These are phyloP conservation scores for Aspergillus sp. DNA, from an alignment of 2,329 filamentous ascomycete species.

Conservation along the genomic window DNA sequence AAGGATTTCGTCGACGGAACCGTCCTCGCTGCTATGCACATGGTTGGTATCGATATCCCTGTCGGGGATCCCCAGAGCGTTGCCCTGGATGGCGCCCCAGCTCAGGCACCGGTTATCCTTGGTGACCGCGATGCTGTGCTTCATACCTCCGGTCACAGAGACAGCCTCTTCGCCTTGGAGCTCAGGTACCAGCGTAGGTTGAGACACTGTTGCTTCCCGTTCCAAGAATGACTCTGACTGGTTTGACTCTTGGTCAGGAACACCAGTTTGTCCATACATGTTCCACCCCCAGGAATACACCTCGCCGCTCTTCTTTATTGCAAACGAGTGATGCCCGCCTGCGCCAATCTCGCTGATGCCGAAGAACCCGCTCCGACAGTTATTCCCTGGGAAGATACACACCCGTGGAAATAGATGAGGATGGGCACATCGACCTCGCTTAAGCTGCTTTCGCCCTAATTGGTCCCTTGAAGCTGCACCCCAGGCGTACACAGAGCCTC, in stretches of 20 bases:
- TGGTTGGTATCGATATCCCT: slow-evolving; percentile 18
- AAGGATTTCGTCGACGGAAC: slow-evolving; percentile 16
- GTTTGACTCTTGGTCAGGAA: slow-evolving; percentile 59
- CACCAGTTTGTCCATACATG: slow-evolving; percentile 76
- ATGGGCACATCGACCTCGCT: slow-evolving; percentile 35
- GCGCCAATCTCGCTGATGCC: slow-evolving; percentile 50
- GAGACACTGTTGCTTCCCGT: slow-evolving; percentile 43
- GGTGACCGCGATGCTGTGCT: slow-evolving; percentile 27
- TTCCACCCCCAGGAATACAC: slow-evolving; percentile 77
- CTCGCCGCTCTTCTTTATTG: slow-evolving; percentile 45
- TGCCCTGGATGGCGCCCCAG: slow-evolving; percentile 28
- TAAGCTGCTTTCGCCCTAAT: slow-evolving; percentile 67
- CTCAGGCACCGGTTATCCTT: slow-evolving; percentile 22
- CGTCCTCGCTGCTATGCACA: slow-evolving; percentile 14
- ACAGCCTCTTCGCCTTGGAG: slow-evolving; percentile 12
- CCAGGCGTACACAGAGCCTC: slow-evolving; percentile 71
- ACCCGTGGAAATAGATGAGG: slow-evolving; percentile 56
- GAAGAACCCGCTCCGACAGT: slow-evolving; percentile 28
- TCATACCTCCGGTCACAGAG: slow-evolving; percentile 22
- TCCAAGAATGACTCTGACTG: slow-evolving; percentile 32
- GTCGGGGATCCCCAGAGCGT: slow-evolving; percentile 20
- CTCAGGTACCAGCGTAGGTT: slow-evolving; percentile 18
- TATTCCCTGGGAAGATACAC: slow-evolving; percentile 51
- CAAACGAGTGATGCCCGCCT: slow-evolving; percentile 52
- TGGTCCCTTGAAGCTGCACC: slow-evolving; percentile 73